phyloP scores from a whole-genome alignment of 2,329 filamentous ascomycete genomes.

The Calycina marina region DNA sequence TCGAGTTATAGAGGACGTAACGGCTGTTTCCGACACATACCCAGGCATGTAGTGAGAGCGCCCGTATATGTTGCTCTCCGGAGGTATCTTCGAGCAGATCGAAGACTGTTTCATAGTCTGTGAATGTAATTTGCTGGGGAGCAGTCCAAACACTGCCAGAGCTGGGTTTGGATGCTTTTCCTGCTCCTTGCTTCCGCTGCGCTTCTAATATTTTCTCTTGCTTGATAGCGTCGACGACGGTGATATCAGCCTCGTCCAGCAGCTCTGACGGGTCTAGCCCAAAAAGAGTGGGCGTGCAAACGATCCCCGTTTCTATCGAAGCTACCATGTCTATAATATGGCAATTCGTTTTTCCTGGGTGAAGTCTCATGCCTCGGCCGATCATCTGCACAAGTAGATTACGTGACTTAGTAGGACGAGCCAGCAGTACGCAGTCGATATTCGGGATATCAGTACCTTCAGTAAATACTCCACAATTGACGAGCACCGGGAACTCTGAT shows the following conservation, averaged over 20 bases:
- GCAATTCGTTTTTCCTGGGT: slow-evolving; percentile 70
- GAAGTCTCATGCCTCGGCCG: slow-evolving; percentile 75
- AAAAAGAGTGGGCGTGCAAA: slow-evolving; percentile 84
- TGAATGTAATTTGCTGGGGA: slow-evolving; percentile 41
- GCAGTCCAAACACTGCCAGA: slow-evolving; percentile 1
- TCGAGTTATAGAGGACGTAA: slow-evolving; percentile 55
- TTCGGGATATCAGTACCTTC: slow-evolving; percentile 97
- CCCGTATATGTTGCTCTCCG: slow-evolving; percentile 63
- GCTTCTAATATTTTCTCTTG: slow-evolving; percentile 31
- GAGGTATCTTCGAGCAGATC: slow-evolving; percentile 76
- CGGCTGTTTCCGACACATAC: slow-evolving; percentile 57
- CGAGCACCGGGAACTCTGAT: slow-evolving; percentile 67
- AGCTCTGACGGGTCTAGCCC: slow-evolving; percentile 76
- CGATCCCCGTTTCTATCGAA: slow-evolving; percentile 66
- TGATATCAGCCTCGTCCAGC: slow-evolving; percentile 48
- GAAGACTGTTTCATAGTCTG: slow-evolving; percentile 82
- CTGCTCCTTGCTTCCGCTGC: slow-evolving; percentile 9
- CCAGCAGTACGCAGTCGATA: slow-evolving; percentile 83
- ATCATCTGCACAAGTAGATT: slow-evolving; percentile 97
- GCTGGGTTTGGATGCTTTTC: background rate
- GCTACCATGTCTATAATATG: slow-evolving; percentile 96
- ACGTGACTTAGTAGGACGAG: slow-evolving; percentile 77
- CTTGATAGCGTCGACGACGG: slow-evolving; percentile 43
- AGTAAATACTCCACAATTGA: slow-evolving; percentile 94
- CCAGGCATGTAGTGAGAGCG: slow-evolving; percentile 66